Conservation (phyloP, 371 early-diverging fungal genomes). For the Rhizopus arrhizus region DNA sequence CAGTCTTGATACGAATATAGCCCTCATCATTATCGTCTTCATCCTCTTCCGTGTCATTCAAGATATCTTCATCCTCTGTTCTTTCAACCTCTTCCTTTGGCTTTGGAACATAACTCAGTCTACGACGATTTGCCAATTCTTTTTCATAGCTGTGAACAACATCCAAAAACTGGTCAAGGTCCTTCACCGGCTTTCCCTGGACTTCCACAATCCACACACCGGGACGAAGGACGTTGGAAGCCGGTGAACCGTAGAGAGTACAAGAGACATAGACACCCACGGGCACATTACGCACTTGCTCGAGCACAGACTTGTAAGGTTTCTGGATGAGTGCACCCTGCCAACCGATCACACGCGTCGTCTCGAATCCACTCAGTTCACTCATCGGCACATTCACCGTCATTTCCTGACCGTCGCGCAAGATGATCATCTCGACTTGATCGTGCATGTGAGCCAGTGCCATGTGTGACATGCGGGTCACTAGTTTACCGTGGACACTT, state of each 20-base stretch:
- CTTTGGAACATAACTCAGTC: too few species aligned
- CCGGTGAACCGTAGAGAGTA: slow-evolving; percentile 74
- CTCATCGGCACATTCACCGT: slow-evolving; percentile 62
- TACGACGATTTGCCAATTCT: slow-evolving; percentile 4
- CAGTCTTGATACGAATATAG: slow-evolving; percentile 71
- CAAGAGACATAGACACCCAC: slow-evolving; percentile 78
- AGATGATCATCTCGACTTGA: slow-evolving; percentile 56
- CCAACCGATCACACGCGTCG: slow-evolving; percentile 80
- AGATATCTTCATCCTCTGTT: too few species aligned
- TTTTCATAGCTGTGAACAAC: slow-evolving; percentile 45
- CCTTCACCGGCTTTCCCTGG: slow-evolving; percentile 51
- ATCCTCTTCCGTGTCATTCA: not conserved
- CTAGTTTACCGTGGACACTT: slow-evolving; percentile 67
- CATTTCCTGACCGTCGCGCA: slow-evolving; percentile 61
- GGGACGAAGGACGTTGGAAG: slow-evolving; percentile 63
- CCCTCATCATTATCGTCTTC: slow-evolving; percentile 31
- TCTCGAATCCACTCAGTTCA: slow-evolving; percentile 59
- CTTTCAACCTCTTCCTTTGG: too few species aligned
- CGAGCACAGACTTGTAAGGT: slow-evolving; percentile 83
- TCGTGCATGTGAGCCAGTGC: slow-evolving; percentile 41
- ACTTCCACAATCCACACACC: slow-evolving; percentile 78
- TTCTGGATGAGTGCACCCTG: slow-evolving; percentile 82
- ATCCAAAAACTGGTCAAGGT: slow-evolving; percentile 54
- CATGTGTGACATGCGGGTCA: slow-evolving; percentile 62
- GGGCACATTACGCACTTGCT: slow-evolving; percentile 77